A percentile compares a stretch with the other conserved stretches of the same genome.
These are phyloP conservation scores for Lomentospora prolificans DNA, from an alignment of 2,329 filamentous ascomycete species.

Conservation along the genomic window DNA sequence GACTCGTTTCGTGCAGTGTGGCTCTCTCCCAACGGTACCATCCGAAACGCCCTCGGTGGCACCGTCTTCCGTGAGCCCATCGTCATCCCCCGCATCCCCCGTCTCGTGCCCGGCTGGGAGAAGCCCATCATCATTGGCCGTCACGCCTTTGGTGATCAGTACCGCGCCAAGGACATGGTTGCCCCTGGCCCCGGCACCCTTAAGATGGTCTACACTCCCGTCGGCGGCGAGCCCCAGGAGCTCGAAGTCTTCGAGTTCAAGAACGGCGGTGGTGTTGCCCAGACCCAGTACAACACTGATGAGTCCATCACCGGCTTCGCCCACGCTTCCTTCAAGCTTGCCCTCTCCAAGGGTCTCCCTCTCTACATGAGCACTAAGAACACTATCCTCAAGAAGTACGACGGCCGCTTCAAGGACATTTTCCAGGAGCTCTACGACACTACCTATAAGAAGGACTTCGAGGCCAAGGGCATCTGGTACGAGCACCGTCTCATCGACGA, in stretches of 20 bases:
- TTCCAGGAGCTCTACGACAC: slow-evolving; percentile 95
- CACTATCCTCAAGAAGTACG: slow-evolving; percentile 98
- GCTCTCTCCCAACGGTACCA: slow-evolving; percentile 93
- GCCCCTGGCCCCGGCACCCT: slow-evolving; percentile 77
- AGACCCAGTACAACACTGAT: slow-evolving; percentile 97
- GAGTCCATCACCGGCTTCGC: slow-evolving; percentile 93
- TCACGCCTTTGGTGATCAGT: slow-evolving; percentile 97
- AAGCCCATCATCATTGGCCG: slow-evolving; percentile 98
- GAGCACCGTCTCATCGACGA: slow-evolving; percentile 99
- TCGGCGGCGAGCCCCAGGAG: slow-evolving; percentile 68
- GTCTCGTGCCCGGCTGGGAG: slow-evolving; percentile 94
- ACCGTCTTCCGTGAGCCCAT: slow-evolving; percentile 99
- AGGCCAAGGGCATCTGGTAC: slow-evolving; percentile 93
- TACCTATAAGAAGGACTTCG: slow-evolving; percentile 79
- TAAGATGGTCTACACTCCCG: slow-evolving; percentile 89
- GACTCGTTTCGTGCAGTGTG: slow-evolving; percentile 50
- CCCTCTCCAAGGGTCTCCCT: slow-evolving; percentile 76
- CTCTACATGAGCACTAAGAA: slow-evolving; percentile 99
- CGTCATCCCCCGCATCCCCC: slow-evolving; percentile 85
- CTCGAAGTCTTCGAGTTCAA: slow-evolving; percentile 89
- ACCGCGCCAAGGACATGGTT: slow-evolving; percentile 89
- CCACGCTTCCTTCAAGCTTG: slow-evolving; percentile 93
- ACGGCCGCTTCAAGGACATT: slow-evolving; percentile 98
- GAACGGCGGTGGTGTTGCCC: slow-evolving; percentile 74
- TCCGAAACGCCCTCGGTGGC: slow-evolving; percentile 67